Base-by-base conservation (phyloP, 139 green algal genomes). In the Coelastrella sp. region DNA sequence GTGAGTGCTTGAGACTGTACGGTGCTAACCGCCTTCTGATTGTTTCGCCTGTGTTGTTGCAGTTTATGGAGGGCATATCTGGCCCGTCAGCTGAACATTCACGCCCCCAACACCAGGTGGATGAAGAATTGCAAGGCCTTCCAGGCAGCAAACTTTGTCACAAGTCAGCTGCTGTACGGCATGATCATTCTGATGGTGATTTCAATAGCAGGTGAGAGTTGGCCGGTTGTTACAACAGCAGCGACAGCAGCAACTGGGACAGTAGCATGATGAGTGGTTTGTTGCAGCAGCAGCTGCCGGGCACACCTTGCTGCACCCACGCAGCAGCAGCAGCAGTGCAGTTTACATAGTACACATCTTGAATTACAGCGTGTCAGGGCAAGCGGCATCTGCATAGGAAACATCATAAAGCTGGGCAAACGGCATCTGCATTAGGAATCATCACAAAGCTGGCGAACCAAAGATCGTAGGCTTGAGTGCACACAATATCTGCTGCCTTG, bases 51-150 rank as follows among this genome's bases (percentile, higher is more conserved):
- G 13, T 65, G 23, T 84, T 23, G 22, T 32, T 64, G n/a, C 81
- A 87, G 81, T 68, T 47, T 87, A 23, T 87, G 81, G 81, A 61
- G 81, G 32, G 81, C 81, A 4, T n/a, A 64, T 13, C 65, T 79
- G 32, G 82, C 82, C 22, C 65, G 65, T 68, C 64, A 78, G 82
- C 64, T 87, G 65, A 87, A 87, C 82, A 87, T 87, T n/a, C 82
- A 87, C 13, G 64, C 32, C 23, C 82, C 82, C 64, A 78, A 68
- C 82, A 78, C 22, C 17, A 32, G 64, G 22, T 87, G 82, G 82
- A 59, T 79, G 65, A 19, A 56, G 11, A 68, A 47, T 64, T 73
- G 82, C 82, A 77, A 32, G 32, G 82, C 82, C 5, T 87, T 56
- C 13, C 64, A 87, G 82, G 65, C 19, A 20, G 82, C 82, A 0